phyloP scores from a whole-genome alignment of 352 stramenopile genomes.

The Phytophthora aleatoria region DNA sequence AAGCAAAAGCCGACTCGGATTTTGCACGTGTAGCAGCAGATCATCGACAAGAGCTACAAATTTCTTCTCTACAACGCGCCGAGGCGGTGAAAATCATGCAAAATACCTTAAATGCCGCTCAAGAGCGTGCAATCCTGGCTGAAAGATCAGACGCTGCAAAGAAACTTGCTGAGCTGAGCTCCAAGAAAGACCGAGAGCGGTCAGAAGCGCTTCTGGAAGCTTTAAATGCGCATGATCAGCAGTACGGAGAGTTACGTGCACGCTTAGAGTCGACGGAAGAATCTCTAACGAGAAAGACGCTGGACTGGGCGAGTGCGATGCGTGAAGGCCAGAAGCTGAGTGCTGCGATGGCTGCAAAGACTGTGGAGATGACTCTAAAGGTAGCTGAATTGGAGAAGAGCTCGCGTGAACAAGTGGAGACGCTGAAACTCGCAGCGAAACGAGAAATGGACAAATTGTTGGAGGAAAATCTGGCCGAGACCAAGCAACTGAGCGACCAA shows the following conservation, averaged over 20 bases:
- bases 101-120: conserved; percentile 23
- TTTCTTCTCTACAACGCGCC: conserved; percentile 23
- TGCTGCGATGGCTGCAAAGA: conserved; percentile 39
- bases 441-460: conserved; percentile 70
- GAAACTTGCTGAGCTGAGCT: conserved; percentile 33
- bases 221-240: conserved; percentile 29
- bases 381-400: conserved; percentile 40
- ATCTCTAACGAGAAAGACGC: conserved; percentile 34
- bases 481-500: conserved; percentile 64
- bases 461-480: conserved; percentile 74
- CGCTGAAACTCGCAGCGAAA: conserved; percentile 59
- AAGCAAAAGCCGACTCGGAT: conserved; percentile 29
- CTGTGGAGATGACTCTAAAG: conserved; percentile 39
- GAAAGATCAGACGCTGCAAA: conserved; percentile 41
- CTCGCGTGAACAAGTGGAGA: conserved; percentile 56
- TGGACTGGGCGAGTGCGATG: conserved; percentile 35
- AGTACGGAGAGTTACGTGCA: conserved; percentile 30
- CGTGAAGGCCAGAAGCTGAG: conserved; percentile 38
- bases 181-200: conserved; percentile 50
- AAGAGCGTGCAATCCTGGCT: conserved; percentile 39
- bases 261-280: conserved; percentile 30
- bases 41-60: conserved; percentile 32
- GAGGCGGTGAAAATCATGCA: conserved; percentile 33
- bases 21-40: conserved; percentile 25
- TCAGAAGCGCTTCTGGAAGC: conserved; percentile 34